Conservation (phyloP, 345 rosid species). For the Syzygium grande region DNA sequence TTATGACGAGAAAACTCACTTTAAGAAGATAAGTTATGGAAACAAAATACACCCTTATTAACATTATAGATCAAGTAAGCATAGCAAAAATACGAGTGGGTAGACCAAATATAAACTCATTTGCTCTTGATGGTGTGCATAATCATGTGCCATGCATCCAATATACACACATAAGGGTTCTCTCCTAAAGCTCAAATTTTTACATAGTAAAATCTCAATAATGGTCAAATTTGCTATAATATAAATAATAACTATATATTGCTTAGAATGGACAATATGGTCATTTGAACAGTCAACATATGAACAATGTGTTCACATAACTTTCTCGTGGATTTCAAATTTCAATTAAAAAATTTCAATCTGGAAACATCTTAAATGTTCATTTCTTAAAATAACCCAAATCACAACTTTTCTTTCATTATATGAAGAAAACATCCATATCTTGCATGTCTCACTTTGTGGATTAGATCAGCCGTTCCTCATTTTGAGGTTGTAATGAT, state of each 20-base stretch:
- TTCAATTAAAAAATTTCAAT: background rate
- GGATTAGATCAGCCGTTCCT: background rate
- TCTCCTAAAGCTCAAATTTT: background rate
- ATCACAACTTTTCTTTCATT: background rate
- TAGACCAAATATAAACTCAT: background rate
- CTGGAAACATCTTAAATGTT: background rate
- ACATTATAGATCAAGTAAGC: background rate
- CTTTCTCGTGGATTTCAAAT: background rate
- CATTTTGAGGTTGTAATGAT: background rate
- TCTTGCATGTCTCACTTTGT: background rate
- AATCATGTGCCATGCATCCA: background rate
- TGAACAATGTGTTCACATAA: background rate
- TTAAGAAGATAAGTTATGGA: background rate
- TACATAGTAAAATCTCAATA: background rate
- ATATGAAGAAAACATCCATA: background rate
- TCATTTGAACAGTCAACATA: background rate
- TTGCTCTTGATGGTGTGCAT: background rate
- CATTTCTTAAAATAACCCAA: background rate
- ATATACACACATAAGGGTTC: background rate
- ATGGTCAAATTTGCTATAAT: background rate
- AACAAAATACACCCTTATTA: background rate
- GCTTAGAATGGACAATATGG: background rate
- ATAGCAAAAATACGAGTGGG: background rate
- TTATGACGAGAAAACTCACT: background rate
- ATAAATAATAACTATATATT: background rate